Conservation (phyloP, 306 rosid species). For the Hippophae tibetana region DNA sequence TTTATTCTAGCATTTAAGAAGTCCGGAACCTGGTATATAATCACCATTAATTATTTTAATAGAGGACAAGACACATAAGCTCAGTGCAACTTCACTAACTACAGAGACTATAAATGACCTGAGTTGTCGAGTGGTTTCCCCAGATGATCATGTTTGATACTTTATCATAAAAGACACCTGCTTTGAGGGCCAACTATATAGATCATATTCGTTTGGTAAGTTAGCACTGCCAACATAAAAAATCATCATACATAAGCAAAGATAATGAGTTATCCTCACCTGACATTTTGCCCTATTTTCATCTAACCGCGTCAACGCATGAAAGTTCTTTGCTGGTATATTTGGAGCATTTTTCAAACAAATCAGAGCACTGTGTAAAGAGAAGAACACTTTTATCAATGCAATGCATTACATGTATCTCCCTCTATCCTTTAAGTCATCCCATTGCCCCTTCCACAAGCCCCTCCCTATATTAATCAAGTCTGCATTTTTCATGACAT, state of each 20-base stretch:
- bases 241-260: background rate
- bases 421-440: too few relatives aligned
- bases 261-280: conserved; percentile 32
- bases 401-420: background rate
- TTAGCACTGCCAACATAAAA: background rate
- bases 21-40: conserved; percentile 71
- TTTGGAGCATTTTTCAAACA: conserved; percentile 97
- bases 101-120: conserved; percentile 39
- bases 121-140: conserved; percentile 99
- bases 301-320: conserved; percentile 89
- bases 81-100: background rate
- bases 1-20: conserved; percentile 82
- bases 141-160: conserved; percentile 90
- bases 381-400: conserved; percentile 17
- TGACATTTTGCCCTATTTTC: conserved; percentile 98
- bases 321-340: conserved; percentile 88
- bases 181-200: conserved; percentile 85
- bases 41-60: conserved; percentile 12
- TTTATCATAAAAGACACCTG: conserved; percentile 94
- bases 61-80: conserved; percentile 8
- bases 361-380: conserved; percentile 60
- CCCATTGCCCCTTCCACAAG: background rate
- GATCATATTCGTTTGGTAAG: conserved; percentile 19
- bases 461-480: background rate
- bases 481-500: too few relatives aligned